Percentiles rank a stretch among this genome's conserved stretches.
These are phyloP conservation scores for Colletotrichum sp. DNA, from an alignment of 2,329 filamentous ascomycete genomes.

Conservation along the genomic window DNA sequence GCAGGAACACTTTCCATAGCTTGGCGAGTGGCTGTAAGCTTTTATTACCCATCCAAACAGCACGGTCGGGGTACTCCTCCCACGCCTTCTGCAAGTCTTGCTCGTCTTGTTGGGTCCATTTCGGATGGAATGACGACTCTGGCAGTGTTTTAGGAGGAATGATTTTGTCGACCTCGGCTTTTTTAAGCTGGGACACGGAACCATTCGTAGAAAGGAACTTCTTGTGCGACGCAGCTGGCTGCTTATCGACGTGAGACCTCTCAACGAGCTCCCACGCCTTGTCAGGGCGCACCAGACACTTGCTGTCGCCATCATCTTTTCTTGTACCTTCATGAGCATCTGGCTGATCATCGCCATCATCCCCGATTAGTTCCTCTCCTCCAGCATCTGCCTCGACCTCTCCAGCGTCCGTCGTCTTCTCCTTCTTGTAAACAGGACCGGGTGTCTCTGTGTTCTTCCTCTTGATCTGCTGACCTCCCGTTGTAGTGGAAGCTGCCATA, in stretches of 20 bases:
- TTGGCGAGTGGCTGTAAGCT: no score
- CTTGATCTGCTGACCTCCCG: background rate
- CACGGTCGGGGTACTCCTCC: no score
- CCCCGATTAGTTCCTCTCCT: background rate
- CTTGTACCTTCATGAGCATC: no score
- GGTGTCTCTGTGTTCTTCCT: background rate
- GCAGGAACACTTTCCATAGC: background rate
- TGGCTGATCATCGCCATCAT: background rate
- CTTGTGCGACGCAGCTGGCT: background rate
- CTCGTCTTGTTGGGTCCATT: background rate
- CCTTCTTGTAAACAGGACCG: background rate
- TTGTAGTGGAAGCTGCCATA: background rate
- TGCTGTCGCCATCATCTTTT: background rate
- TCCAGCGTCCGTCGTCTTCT: background rate
- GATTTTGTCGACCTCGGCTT: no score
- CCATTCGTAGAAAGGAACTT: background rate
- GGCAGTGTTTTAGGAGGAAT: no score
- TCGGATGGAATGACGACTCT: no score
- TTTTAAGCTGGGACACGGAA: no score
- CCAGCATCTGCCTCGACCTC: background rate
- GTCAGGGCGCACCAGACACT: background rate
- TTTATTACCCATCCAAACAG: no score
- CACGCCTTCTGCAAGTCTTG: background rate
- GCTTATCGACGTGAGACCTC: background rate
- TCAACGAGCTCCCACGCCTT: background rate